A percentile compares a stretch with the other conserved stretches of the same genome.
phyloP scores from a whole-genome alignment of 163 green algal species.

The Chlamydomonas reinhardtii region DNA sequence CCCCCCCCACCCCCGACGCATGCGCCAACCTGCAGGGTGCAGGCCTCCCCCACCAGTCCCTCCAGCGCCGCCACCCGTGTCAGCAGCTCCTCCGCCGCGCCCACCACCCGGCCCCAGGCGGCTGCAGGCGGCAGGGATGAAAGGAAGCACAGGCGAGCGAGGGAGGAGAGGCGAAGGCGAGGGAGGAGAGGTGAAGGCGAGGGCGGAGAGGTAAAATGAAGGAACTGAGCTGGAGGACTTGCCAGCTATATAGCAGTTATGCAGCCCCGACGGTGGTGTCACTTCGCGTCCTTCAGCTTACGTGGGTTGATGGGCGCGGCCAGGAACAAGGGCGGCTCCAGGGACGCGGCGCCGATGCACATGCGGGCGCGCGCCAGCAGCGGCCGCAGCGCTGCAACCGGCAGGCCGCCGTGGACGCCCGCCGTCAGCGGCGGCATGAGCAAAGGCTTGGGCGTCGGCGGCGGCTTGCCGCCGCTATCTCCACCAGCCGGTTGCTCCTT shows the following conservation, averaged over 20 bases:
- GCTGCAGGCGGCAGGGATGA: not conserved
- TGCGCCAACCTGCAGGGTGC: too few relatives aligned
- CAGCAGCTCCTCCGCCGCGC: not conserved
- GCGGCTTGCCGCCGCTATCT: not conserved
- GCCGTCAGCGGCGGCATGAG: not conserved
- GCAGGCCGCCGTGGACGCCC: not conserved
- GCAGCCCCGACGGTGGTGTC: too few relatives aligned
- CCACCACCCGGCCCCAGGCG: not conserved
- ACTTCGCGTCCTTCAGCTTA: too few relatives aligned
- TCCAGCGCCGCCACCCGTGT: not conserved
- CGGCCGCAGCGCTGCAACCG: constrained; percentile 1
- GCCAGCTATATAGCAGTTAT: too few relatives aligned
- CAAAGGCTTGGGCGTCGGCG: not conserved
- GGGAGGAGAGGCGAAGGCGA: too few relatives aligned
- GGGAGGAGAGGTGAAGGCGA: too few relatives aligned
- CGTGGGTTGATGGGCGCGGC: not conserved
- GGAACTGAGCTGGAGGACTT: too few relatives aligned
- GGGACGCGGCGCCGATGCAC: not conserved
- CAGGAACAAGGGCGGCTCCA: constrained; percentile 3
- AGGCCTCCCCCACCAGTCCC: not conserved
- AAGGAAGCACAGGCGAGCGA: too few relatives aligned
- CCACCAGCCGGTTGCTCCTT: too few relatives aligned
- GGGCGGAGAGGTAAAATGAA: too few relatives aligned
- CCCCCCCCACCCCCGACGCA: too few relatives aligned
- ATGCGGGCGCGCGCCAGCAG: constrained; percentile 15